These are phyloP conservation scores for Alternaria angustiovoidea DNA, from an alignment of 2,329 filamentous ascomycete species.

Conservation along the genomic window DNA sequence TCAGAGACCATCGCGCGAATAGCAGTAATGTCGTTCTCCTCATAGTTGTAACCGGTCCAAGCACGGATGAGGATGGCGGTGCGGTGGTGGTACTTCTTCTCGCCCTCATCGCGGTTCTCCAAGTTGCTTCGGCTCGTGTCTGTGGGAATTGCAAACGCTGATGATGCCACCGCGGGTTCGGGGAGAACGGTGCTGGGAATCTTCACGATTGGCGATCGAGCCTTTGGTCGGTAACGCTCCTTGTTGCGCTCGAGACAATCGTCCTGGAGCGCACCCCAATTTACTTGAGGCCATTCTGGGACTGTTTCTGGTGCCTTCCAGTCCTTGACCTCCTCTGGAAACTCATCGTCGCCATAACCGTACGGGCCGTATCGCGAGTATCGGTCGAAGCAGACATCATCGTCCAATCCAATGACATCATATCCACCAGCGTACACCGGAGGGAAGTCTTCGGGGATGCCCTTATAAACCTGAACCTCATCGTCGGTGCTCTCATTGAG, in stretches of 20 bases:
- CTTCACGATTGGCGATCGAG: constrained; percentile 51
- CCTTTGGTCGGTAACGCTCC: constrained; percentile 62
- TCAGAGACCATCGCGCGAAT: constrained; percentile 58
- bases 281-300: constrained; percentile 69
- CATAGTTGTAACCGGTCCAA: constrained; percentile 58
- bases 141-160: constrained; percentile 40
- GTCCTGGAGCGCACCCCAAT: constrained; percentile 76
- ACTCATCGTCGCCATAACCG: constrained; percentile 63
- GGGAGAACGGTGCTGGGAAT: constrained; percentile 39
- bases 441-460: constrained; percentile 58
- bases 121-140: constrained; percentile 40
- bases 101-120: constrained; percentile 29
- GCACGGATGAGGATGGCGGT: constrained; percentile 58
- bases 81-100: constrained; percentile 52
- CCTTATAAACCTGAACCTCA: constrained; percentile 68
- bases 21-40: constrained; percentile 56
- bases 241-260: constrained; percentile 72
- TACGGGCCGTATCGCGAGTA: constrained; percentile 64
- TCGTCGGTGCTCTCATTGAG: constrained; percentile 68
- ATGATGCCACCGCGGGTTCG: constrained; percentile 34
- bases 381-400: constrained; percentile 71
- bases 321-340: constrained; percentile 56
- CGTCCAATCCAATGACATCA: constrained; percentile 49
- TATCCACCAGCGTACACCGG: constrained; percentile 49
- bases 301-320: constrained; percentile 49